phyloP scores from a whole-genome alignment of 352 stramenopile species.

The Globisporangium carolinianum region DNA sequence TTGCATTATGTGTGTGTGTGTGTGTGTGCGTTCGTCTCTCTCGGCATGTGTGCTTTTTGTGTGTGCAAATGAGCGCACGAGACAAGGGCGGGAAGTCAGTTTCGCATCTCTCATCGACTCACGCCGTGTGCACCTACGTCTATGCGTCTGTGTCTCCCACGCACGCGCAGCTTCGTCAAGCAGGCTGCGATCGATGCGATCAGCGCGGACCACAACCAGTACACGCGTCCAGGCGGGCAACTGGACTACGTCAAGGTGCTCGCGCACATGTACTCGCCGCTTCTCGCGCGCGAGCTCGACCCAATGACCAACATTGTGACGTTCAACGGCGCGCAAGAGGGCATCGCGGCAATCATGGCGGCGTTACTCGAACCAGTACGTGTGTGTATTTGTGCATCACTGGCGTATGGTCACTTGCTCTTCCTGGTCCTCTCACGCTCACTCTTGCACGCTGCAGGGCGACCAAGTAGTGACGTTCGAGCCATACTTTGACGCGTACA shows the following conservation, averaged over 20 bases:
- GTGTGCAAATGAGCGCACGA: no score
- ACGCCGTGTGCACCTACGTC: background rate
- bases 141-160: background rate
- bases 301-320: constrained; percentile 79
- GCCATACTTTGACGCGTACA: constrained; percentile 89
- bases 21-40: no score
- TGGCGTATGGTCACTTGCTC: background rate
- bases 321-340: constrained; percentile 85
- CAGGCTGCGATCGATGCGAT: constrained; percentile 81
- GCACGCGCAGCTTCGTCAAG: constrained; percentile 73
- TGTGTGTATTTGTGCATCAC: no score
- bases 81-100: no score
- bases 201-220: constrained; percentile 78
- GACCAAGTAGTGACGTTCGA: constrained; percentile 87
- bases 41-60: no score
- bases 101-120: background rate
- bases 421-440: background rate
- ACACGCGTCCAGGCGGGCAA: constrained; percentile 82
- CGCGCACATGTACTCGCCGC: constrained; percentile 69
- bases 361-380: constrained; percentile 64
- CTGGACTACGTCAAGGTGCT: constrained; percentile 72
- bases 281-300: constrained; percentile 61
- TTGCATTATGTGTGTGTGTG: background rate
- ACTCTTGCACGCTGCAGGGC: constrained; percentile 21
- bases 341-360: constrained; percentile 76